These are phyloP conservation scores for Cladosporium sp. DNA, from an alignment of 2,329 filamentous ascomycete genomes.

Conservation along the genomic window DNA sequence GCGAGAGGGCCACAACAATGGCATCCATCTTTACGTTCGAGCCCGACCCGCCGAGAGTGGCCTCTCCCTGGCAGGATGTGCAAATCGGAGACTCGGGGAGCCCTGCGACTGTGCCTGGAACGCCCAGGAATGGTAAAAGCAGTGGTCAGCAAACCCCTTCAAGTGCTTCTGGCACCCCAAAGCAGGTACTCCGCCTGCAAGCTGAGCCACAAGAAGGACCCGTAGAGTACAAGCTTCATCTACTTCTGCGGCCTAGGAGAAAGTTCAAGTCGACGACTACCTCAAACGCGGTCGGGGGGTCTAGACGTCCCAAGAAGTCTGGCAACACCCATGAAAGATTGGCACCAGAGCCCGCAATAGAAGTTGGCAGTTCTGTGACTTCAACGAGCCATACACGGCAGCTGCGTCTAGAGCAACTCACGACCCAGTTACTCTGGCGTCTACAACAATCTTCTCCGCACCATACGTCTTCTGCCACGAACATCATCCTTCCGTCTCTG, in stretches of 20 bases:
- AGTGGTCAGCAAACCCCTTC: background rate
- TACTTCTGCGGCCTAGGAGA: conserved; percentile 74
- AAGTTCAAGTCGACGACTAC: conserved; percentile 71
- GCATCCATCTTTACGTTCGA: conserved; percentile 97
- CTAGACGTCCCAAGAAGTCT: conserved; percentile 42
- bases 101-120: conserved; percentile 14
- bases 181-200: conserved; percentile 65
- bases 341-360: conserved; percentile 22
- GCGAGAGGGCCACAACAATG: conserved; percentile 47
- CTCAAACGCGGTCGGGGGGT: conserved; percentile 47
- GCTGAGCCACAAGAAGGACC: conserved; percentile 92
- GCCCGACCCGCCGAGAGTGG: conserved; percentile 78
- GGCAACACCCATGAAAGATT: conserved; percentile 21
- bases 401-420: conserved; percentile 82
- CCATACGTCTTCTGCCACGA: conserved; percentile 73
- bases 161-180: background rate
- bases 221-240: conserved; percentile 93
- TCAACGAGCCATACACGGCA: conserved; percentile 67
- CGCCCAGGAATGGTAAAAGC: conserved; percentile 3
- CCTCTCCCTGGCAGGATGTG: conserved; percentile 70
- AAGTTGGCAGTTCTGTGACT: background rate
- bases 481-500: conserved; percentile 69
- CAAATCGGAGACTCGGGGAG: conserved; percentile 6
- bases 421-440: conserved; percentile 91
- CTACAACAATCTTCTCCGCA: conserved; percentile 92